Evolutionary conservation across 108 stramenopile genomes (phyloP), one percentile per base, ranked within the genome.

Genomic region (Fragilaria crotonensis): DNA sequence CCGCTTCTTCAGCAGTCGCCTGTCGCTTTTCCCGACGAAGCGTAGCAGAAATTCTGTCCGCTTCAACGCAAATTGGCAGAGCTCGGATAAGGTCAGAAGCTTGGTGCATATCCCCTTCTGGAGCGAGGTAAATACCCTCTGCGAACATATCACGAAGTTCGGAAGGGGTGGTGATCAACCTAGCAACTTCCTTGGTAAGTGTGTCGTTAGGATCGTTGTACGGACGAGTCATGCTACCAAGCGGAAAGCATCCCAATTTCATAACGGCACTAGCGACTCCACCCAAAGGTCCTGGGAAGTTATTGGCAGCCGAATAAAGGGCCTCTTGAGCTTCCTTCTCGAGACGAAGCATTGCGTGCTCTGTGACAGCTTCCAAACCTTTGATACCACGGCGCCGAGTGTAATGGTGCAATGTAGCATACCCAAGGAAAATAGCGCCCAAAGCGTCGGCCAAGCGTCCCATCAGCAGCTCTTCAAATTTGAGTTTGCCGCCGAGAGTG

Each of bases 391-490:
- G 83, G 54, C 92, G 79, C 52, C 94, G 88, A 36, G 76, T 63
- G 66, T 96, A 95, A 68, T 95, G 94, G 77, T 96, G 95, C 52
- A 96, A 74, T 27, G 94, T 95, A 2, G 96, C 84, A 71, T 98
- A 98, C 55, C 97, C 97, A n/a, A 98, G 75, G 84, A 93, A 95
- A 67, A 98, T 90, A 51, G 93, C 95, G 25, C 94, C 94, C 75
- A 98, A 71, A 22, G 95, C 95, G 84, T 98, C 97, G 1, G 96
- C 81, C 55, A 97, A 84, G 20, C 80, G 79, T 32, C 97, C 97
- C 80, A 95, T 95, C 19, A 98, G 62, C 52, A 96, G 85, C 63
- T 98, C 97, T 58, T 96, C 96, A 68, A 98, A 98, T 75, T 98
- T 98, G 52, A 98, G 79, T 51, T 85, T 74, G 26, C 97, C 97